A percentile compares a stretch with the other conserved stretches of the same genome.
These are phyloP conservation scores for Coniochaeta sp. DNA, from an alignment of 2,329 filamentous ascomycete genomes.

Conservation along the genomic window DNA sequence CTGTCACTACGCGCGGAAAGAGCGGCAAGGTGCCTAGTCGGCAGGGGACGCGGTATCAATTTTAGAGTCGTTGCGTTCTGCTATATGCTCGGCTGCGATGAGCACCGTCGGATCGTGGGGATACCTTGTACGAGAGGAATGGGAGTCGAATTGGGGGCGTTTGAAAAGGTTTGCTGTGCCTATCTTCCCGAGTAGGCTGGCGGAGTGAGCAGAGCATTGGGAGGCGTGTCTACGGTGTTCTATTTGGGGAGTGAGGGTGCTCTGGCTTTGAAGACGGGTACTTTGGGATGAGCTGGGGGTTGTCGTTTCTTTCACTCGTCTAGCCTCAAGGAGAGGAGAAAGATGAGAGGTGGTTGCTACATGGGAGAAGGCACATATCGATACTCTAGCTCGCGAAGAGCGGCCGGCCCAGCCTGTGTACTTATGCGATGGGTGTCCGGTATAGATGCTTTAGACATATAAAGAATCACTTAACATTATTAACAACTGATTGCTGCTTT, in stretches of 20 bases:
- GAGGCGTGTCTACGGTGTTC: background rate
- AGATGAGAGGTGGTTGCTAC: background rate
- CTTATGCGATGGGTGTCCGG: background rate
- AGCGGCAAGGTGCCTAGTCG: slow-evolving; percentile 3
- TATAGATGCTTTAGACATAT: background rate
- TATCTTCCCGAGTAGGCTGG: background rate
- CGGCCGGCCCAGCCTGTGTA: background rate
- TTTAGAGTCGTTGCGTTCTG: background rate
- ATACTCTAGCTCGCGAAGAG: background rate
- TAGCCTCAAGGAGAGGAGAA: background rate
- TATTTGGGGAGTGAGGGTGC: background rate
- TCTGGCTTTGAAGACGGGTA: background rate
- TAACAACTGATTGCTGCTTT: background rate
- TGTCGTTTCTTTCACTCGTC: background rate
- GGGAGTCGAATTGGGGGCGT: background rate
- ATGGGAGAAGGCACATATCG: background rate
- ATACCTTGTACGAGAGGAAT: background rate
- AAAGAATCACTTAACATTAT: background rate
- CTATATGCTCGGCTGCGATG: background rate
- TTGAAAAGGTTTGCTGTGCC: background rate
- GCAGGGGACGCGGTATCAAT: background rate
- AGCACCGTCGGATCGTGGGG: background rate
- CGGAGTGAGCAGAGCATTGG: background rate
- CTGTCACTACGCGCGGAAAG: slow-evolving; percentile 6
- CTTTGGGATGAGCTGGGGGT: background rate